These are phyloP conservation scores for Hammondia hammondi DNA, from an alignment of 169 alveolate genomes.

Conservation along the genomic window DNA sequence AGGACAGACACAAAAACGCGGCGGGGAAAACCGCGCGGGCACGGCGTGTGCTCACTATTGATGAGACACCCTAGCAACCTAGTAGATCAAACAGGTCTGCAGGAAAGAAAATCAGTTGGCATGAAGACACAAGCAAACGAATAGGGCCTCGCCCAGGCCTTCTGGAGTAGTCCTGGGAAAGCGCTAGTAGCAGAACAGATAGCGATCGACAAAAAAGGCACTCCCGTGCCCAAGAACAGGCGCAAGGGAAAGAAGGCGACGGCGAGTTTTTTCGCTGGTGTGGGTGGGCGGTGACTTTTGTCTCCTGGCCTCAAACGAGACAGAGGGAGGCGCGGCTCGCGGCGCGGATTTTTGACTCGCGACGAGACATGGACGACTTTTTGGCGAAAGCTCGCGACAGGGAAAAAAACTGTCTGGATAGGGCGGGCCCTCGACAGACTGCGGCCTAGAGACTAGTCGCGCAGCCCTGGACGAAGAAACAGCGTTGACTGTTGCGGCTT, in stretches of 20 bases:
- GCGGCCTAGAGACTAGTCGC: not conserved
- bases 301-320: not conserved
- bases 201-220: not conserved
- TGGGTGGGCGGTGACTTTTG: not conserved
- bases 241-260: not conserved
- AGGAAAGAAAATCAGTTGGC: not conserved
- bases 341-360: not conserved
- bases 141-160: not conserved
- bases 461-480: not conserved
- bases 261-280: not conserved
- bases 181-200: not conserved
- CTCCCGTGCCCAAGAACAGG: not conserved
- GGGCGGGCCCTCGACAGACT: not conserved
- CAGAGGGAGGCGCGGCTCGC: not conserved
- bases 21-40: slow-evolving; percentile 4
- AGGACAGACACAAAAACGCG: not conserved
- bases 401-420: not conserved
- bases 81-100: not conserved
- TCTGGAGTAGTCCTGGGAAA: not conserved
- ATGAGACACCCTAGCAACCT: not conserved
- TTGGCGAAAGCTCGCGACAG: not conserved
- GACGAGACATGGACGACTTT: not conserved
- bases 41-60: not conserved
- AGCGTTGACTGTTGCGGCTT: not conserved
- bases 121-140: not conserved